Base-by-base conservation (phyloP, 208 protist species). In the Endotrypanum monterogeii region DNA sequence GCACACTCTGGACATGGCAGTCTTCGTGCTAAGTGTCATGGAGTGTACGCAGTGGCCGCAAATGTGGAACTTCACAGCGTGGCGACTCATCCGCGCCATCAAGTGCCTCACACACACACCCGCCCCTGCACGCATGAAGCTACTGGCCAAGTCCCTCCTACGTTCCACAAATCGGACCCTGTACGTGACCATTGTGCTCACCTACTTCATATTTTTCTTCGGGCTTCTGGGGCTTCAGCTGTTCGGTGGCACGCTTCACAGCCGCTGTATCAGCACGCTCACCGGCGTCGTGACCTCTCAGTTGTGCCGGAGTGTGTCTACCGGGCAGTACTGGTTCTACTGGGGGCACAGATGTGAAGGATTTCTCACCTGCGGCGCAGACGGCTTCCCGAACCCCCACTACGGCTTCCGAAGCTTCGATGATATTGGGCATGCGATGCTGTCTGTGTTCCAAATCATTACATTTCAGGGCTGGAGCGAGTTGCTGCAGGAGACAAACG, bases 141-240 rank as follows among this genome's bases (percentile, higher is more conserved):
- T 98, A 48, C 74, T 97, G 41, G 89, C 93, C 69, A 94, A 94
- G 83, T 87, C 93, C n/a, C 77, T 95, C 18, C 83, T 96, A 11
- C 93, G 93, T 70, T 95, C 91, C 23, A 94, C 91, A 28, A 89
- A 85, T 70, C 79, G 84, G 39, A 50, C 95, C 61, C 72, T 95
- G 54, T 72, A 94, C 54, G 85, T 94, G 46, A 87, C 79, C 60
- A 55, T 95, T 65, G 48, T 98, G 12, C 67, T 95, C 63, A 54
- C 91, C 14, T 96, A 93, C 82, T 91, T 93, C 73, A 78, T 98
- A 57, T 96, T 95, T 82, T 93, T 97, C 71, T 98, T 97, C 76
- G 88, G 82, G 14, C 76, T 97, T 28, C 65, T 98, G 30, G 95
- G 93, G 28, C 70, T 97, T 30, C 93, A 97, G 78, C 74, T 97